Conservation (phyloP, 148 eudicot genomes). For the Camellia granthamiana region DNA sequence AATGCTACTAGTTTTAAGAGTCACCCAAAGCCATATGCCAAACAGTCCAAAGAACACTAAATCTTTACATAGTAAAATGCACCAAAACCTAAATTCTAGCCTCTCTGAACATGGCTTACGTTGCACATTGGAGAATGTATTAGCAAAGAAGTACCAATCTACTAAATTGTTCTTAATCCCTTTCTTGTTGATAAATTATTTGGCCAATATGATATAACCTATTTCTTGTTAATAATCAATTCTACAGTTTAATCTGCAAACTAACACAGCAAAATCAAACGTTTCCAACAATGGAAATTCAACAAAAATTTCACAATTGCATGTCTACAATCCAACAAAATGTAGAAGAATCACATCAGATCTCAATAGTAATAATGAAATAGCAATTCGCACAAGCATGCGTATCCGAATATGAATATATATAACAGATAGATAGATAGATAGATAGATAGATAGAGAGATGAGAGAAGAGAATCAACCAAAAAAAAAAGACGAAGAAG, state of each 20-base stretch:
- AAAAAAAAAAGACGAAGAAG: too few relatives aligned
- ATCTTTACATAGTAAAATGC: too few relatives aligned
- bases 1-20: not conserved
- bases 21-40: not conserved
- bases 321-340: too few relatives aligned
- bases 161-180: not conserved
- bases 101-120: not conserved
- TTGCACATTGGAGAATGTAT: too few relatives aligned
- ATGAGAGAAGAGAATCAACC: not conserved
- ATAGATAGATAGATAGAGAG: constrained; percentile 1
- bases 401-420: not conserved
- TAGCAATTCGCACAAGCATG: too few relatives aligned
- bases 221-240: not conserved
- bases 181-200: not conserved
- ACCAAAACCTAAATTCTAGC: not conserved
- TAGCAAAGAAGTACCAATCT: not conserved
- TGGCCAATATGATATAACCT: too few relatives aligned
- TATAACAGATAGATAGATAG: not conserved
- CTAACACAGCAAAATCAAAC: not conserved
- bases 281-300: too few relatives aligned
- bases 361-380: too few relatives aligned
- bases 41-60: not conserved
- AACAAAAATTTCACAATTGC: too few relatives aligned
- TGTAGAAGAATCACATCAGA: too few relatives aligned
- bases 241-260: not conserved